Percentiles rank a stretch among this genome's conserved stretches.
Conservation (phyloP, 129 eudicot genomes). For the Helichrysum umbraculigerum region DNA sequence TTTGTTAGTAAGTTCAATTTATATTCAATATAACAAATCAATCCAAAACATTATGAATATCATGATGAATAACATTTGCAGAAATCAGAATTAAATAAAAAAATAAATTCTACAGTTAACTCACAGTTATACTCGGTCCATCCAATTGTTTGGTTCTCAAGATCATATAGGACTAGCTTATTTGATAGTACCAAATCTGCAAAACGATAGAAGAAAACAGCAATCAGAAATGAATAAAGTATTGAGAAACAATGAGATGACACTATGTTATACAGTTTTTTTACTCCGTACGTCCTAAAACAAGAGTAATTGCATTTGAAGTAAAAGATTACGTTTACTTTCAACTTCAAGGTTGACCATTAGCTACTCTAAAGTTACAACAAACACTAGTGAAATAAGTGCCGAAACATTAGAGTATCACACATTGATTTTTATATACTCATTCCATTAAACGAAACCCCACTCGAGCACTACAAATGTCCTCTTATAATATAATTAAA, state of each 20-base stretch:
- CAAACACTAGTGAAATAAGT: not conserved
- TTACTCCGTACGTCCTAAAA: slow-evolving; percentile 1
- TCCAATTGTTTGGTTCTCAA: slow-evolving; percentile 77
- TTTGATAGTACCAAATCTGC: slow-evolving; percentile 85
- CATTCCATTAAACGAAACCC: slow-evolving; percentile 5
- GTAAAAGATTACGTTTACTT: not conserved
- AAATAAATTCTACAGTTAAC: slow-evolving; percentile 27
- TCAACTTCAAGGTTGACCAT: slow-evolving; percentile 13
- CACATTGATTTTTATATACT: slow-evolving; percentile 7
- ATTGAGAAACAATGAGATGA: not conserved
- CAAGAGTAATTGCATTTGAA: not conserved
- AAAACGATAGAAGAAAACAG: slow-evolving; percentile 15
- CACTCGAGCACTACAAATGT: not conserved
- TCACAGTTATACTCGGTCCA: slow-evolving; percentile 89
- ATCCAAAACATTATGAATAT: not conserved
- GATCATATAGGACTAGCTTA: slow-evolving; percentile 80
- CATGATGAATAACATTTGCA: not conserved
- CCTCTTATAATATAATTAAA: not conserved
- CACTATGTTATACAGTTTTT: not conserved
- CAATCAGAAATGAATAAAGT: slow-evolving; percentile 1
- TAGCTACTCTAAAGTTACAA: slow-evolving; percentile 5
- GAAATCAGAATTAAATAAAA: not conserved
- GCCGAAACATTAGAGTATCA: slow-evolving; percentile 16
- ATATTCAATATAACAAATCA: not conserved
- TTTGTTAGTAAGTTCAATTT: not conserved